Evolutionary conservation across 345 rosid genomes (phyloP), one percentile per base, ranked within the genome.

Genomic region (Hibiscus syriacus): DNA sequence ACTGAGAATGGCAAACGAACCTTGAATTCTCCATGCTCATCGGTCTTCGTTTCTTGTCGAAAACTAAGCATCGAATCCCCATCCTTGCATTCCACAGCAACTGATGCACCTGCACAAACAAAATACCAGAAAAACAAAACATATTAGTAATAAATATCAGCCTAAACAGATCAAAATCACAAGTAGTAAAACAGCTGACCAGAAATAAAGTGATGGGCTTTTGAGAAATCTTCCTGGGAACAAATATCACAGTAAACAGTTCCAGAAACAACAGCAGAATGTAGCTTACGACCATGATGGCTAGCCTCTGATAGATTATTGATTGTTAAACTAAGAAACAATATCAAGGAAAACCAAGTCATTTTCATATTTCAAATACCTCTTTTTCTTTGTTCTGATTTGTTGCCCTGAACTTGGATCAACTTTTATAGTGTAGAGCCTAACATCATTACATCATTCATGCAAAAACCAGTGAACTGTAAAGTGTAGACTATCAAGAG

Each of bases 231-330:
- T 50, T 79, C 52, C 16, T 74, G 87, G 81, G 86, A 87, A 76
- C 98, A 90, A 10, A 97, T 86, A 78, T 90, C 94, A 30, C 98
- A 93, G 81, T 80, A 89, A 53, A 90, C 97, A 59, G 91, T 86
- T 30, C 98, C 97, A 22, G 87, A 90, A 56, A 86, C 89, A 48
- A 81, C 74, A 0, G 96, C 86, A 62, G 90, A 76, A 56, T 4
- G 67, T 16, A 63, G 86, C 72, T 69, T 78, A 25, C 48, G 17
- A 29, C 63, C 11, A 43, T 45, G 67, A 43, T 45, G 67, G 38
- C 67, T 45, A 19, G 74, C 84, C 23, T 82, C 82, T 32, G 83
- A 74, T 9, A 62, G 17, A 32, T 52, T 45, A 49, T 19, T 6
- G 36, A 73, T 49, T 9, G 72, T 25, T 52, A 64, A 72, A 63